These are phyloP conservation scores for Euclidium syriacum DNA, from an alignment of 345 rosid genomes.

Conservation along the genomic window DNA sequence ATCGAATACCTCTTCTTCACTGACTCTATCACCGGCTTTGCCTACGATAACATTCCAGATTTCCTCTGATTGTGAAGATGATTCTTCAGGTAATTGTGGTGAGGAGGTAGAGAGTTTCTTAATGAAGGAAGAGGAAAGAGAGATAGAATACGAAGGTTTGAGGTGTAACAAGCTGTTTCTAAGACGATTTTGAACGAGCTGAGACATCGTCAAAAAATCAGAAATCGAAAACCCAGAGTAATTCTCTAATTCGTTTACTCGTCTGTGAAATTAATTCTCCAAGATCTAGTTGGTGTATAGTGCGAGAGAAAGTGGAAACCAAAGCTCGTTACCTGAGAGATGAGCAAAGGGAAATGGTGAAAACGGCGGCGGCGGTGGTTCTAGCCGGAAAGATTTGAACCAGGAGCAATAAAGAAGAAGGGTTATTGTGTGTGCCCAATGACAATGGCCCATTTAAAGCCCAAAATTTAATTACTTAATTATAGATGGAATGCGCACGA, in stretches of 20 bases:
- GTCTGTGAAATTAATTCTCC: too few species aligned
- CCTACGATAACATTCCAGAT: constrained; percentile 28
- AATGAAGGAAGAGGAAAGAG: constrained; percentile 15
- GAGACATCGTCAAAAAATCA: constrained; percentile 41
- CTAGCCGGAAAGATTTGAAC: background rate
- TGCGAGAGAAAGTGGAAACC: background rate
- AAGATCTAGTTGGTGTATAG: too few species aligned
- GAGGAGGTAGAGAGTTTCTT: constrained; percentile 23
- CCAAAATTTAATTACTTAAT: background rate
- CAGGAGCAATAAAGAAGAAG: background rate
- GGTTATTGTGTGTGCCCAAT: background rate
- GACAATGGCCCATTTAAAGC: constrained; percentile 3
- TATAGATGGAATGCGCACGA: too few species aligned
- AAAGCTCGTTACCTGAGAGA: constrained; percentile 1
- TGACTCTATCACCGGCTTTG: constrained; percentile 33
- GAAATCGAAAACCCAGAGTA: constrained; percentile 2
- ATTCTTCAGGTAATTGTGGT: constrained; percentile 12
- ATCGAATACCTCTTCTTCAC: constrained; percentile 44
- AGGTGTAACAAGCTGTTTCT: constrained; percentile 11
- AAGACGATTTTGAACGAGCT: constrained; percentile 14
- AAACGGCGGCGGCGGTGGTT: constrained; percentile 1
- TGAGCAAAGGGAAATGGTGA: background rate
- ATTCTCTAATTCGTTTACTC: too few species aligned
- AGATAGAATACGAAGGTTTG: constrained; percentile 14
- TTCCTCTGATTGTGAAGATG: constrained; percentile 11